Conservation (phyloP, 345 rosid species). For the Lenwebbia sp. region DNA sequence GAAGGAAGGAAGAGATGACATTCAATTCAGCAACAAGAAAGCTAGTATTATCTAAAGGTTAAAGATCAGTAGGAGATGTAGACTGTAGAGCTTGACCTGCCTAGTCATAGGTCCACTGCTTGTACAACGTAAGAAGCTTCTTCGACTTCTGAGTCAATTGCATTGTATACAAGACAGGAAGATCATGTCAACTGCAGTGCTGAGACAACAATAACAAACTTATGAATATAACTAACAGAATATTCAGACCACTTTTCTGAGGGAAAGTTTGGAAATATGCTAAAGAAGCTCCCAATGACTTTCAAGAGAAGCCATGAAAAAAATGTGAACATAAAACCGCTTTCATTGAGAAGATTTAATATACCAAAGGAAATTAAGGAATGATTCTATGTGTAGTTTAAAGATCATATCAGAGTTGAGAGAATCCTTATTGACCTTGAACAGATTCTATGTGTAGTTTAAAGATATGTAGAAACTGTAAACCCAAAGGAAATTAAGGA, state of each 20-base stretch:
- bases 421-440: no score
- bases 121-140: slow-evolving; percentile 30
- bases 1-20: background rate
- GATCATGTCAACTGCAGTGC: background rate
- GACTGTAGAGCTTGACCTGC: slow-evolving; percentile 23
- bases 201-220: background rate
- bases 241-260: background rate
- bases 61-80: background rate
- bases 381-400: background rate
- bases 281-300: background rate
- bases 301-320: background rate
- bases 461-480: background rate
- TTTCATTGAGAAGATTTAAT: background rate
- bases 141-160: slow-evolving; percentile 51
- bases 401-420: no score
- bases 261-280: background rate
- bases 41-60: background rate
- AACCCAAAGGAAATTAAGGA: background rate
- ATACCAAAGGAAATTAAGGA: background rate
- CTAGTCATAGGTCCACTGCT: slow-evolving; percentile 24
- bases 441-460: background rate
- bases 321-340: background rate
- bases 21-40: background rate
- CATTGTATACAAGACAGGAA: slow-evolving; percentile 27
- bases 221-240: background rate